phyloP scores from a whole-genome alignment of 139 green algal genomes.

The Coelastrella sp. region DNA sequence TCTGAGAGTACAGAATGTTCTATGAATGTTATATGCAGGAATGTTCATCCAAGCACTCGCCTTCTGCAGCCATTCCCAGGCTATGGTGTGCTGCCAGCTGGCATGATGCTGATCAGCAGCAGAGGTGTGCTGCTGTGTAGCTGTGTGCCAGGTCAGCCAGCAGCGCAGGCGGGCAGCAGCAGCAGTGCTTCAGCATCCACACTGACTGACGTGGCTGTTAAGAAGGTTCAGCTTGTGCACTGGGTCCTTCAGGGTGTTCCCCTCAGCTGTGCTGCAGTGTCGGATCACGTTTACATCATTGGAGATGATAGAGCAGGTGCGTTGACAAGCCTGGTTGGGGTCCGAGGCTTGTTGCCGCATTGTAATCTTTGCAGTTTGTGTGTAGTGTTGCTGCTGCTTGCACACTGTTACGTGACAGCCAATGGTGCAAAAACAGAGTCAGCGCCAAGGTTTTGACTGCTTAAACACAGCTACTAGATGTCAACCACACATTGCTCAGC shows the following conservation, averaged over 20 bases:
- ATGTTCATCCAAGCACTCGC: slow-evolving; percentile 35
- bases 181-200: not conserved
- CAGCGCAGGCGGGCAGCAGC: not conserved
- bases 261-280: slow-evolving; percentile 13
- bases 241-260: slow-evolving; percentile 19
- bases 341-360: not conserved
- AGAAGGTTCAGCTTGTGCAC: slow-evolving; percentile 17
- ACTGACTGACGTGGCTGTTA: not conserved
- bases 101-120: slow-evolving; percentile 29
- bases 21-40: not conserved
- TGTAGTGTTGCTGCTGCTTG: not conserved
- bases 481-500: not conserved
- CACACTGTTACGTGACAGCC: too few species aligned
- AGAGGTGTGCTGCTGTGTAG: slow-evolving; percentile 16
- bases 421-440: too few species aligned
- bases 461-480: not conserved
- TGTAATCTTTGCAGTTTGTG: not conserved
- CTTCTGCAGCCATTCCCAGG: slow-evolving; percentile 30
- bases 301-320: slow-evolving; percentile 30
- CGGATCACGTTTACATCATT: slow-evolving; percentile 6
- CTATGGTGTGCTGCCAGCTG: not conserved
- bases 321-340: not conserved
- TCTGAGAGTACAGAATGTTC: not conserved
- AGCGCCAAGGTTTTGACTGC: not conserved
- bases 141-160: not conserved